Evolutionary conservation across 148 eudicot species (phyloP), one percentile per base, ranked within the genome.

Genomic region (Fallopia convolvulus): DNA sequence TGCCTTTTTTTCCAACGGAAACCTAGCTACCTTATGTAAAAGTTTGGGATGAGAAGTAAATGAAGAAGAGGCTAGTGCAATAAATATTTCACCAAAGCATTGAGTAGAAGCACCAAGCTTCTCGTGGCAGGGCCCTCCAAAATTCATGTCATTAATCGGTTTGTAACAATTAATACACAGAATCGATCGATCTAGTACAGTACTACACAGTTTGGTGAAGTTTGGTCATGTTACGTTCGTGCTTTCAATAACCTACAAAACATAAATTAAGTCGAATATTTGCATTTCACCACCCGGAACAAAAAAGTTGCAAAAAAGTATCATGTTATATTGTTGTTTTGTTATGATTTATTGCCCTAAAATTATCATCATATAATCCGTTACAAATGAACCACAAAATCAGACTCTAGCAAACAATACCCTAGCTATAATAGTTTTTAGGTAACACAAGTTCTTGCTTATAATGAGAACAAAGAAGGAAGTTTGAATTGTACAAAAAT

Each of bases 71-170:
- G 30, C 30, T 26, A 26, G 9, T 1, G 9, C 36, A 26, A 26
- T 61, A 61, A 23, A 61, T 23, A 61, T 8, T 61, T 63, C 39
- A 63, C 70, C 18, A 63, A 63, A 63, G 70, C 13, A 26, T 63
- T 63, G 70, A 63, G 70, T 63, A 12, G 30, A 26, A 63, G 5
- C 39, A 11, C 6, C 39, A 6, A 61, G 70, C 1, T 63, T 63
- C 70, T 12, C 70, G 70, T 63, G 70, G 70, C 39, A 63, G 70
- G 70, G 70, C 70, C 70, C 70, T 63, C 70, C 39, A 1, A 23
- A 30, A 58, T 58, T 58, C 8, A 58, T 21, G 23, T 2, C 30
- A 26, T 26, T 26, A 26, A 26, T 26, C 30, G 30, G 30, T 26
- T 26, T 36, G 39, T 36, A 36, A 36, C 4, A 36, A 36, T 36